Percentiles rank a stretch among this genome's conserved stretches.
Evolutionary conservation across 2,329 filamentous ascomycete genomes (phyloP).

Genomic region (Pleoardoris graminearum): DNA sequence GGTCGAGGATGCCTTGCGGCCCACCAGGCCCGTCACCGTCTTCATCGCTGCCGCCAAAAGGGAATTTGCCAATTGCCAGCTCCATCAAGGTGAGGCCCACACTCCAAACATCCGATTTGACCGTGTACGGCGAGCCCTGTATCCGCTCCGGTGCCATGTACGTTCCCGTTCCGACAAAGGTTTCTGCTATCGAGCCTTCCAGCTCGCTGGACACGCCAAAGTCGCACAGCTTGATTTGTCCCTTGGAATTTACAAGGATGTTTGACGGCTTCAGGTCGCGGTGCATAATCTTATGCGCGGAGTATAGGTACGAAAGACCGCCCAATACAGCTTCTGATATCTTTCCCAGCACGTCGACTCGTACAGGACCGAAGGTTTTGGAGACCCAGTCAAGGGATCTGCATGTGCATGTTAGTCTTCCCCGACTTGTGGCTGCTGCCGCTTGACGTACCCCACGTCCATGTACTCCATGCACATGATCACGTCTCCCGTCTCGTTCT

Average conservation of each 20-base stretch:
- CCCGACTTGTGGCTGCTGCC: neutral
- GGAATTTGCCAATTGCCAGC: slow-evolving; percentile 94
- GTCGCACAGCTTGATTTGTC: slow-evolving; percentile 95
- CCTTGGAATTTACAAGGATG: slow-evolving; percentile 91
- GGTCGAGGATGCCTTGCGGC: slow-evolving; percentile 91
- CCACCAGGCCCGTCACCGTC: slow-evolving; percentile 66
- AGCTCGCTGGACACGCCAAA: slow-evolving; percentile 98
- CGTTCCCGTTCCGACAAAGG: slow-evolving; percentile 96
- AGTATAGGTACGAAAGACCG: slow-evolving; percentile 92
- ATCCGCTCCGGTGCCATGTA: slow-evolving; percentile 99
- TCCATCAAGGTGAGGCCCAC: slow-evolving; percentile 96
- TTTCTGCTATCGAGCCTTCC: slow-evolving; percentile 96
- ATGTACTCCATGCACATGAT: slow-evolving; percentile 99
- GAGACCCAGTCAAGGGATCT: slow-evolving; percentile 93
- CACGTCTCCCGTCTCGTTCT: slow-evolving; percentile 95
- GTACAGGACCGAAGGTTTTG: slow-evolving; percentile 89
- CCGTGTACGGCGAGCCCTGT: slow-evolving; percentile 93
- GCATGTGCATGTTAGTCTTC: slow-evolving; percentile 22
- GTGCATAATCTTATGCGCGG: slow-evolving; percentile 97
- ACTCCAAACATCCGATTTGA: slow-evolving; percentile 99
- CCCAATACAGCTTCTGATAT: slow-evolving; percentile 95
- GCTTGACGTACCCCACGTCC: slow-evolving; percentile 83
- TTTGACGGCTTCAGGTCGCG: slow-evolving; percentile 99
- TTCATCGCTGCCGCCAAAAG: slow-evolving; percentile 84
- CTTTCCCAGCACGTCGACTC: slow-evolving; percentile 95